A percentile compares a stretch with the other conserved stretches of the same genome.
phyloP scores from a whole-genome alignment of 495 filamentous ascomycete genomes.

The Lasiosphaeriaceae sp. region DNA sequence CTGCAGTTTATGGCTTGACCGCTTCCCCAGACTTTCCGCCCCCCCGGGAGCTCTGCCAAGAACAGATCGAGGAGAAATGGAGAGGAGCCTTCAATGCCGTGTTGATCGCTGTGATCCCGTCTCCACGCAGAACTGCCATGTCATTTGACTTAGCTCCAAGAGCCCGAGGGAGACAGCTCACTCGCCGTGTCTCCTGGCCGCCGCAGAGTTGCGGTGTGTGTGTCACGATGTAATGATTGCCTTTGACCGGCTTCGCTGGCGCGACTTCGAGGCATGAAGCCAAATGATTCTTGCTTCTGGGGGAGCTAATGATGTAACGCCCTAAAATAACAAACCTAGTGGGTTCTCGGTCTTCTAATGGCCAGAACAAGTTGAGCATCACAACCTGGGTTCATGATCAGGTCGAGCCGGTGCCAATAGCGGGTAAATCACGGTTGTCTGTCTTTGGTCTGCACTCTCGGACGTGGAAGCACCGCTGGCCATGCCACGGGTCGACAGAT shows the following conservation, averaged over 20 bases:
- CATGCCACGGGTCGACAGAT: too few species aligned
- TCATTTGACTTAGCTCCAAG: constrained; percentile 21
- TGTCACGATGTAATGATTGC: neutral
- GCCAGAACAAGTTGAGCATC: too few species aligned
- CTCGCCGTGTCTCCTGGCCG: neutral
- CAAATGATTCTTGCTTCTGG: neutral
- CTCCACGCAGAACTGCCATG: constrained; percentile 16
- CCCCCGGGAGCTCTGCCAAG: constrained; percentile 24
- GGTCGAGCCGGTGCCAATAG: too few species aligned
- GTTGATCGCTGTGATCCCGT: constrained; percentile 7
- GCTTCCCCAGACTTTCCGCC: constrained; percentile 35
- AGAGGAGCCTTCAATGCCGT: constrained; percentile 9
- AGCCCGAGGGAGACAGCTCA: neutral
- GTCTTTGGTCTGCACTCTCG: too few species aligned
- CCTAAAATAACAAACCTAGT: neutral
- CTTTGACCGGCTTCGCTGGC: neutral
- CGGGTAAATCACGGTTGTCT: too few species aligned
- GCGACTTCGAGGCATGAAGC: neutral
- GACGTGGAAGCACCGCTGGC: too few species aligned
- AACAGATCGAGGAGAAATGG: neutral
- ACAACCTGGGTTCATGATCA: too few species aligned
- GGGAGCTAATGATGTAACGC: neutral
- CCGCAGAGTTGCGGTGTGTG: neutral
- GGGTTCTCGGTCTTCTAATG: too few species aligned
- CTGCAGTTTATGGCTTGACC: constrained; percentile 10